Evolutionary conservation across 129 eudicot genomes (phyloP).

Genomic region (Scalesia atractyloides): DNA sequence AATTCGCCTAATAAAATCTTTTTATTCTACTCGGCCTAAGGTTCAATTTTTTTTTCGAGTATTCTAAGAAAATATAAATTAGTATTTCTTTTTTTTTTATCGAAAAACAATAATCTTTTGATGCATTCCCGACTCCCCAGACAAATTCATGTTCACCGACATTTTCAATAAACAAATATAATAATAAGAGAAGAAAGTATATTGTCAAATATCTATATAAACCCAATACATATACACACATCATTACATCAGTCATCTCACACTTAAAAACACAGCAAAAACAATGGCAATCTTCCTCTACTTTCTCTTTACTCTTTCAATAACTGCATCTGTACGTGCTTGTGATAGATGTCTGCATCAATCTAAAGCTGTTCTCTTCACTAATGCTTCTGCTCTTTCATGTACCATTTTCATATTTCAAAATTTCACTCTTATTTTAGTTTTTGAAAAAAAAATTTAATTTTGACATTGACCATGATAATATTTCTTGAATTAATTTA

Average conservation of each 20-base stretch:
- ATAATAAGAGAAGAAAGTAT: not conserved
- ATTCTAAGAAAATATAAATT: not conserved
- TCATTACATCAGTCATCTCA: not conserved
- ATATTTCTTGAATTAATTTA: constrained; percentile 8
- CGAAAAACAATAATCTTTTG: constrained; percentile 11
- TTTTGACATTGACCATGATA: constrained; percentile 22
- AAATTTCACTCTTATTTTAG: not conserved
- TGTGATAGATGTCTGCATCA: constrained; percentile 47
- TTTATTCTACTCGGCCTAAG: no score
- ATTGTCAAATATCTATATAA: constrained; percentile 29
- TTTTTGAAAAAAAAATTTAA: not conserved
- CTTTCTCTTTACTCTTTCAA: constrained; percentile 28
- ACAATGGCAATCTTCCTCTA: constrained; percentile 37
- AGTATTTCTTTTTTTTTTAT: not conserved
- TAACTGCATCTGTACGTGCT: constrained; percentile 30
- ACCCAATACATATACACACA: not conserved
- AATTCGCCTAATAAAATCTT: no score
- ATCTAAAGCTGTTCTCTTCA: constrained; percentile 39
- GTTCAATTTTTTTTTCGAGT: not conserved
- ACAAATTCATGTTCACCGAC: constrained; percentile 44
- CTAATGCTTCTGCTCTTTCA: constrained; percentile 44
- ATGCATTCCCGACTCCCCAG: constrained; percentile 34
- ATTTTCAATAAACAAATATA: constrained; percentile 1
- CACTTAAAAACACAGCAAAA: constrained; percentile 15
- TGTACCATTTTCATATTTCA: constrained; percentile 8